Conservation (phyloP, 129 eudicot genomes). For the Erigeron canadensis region DNA sequence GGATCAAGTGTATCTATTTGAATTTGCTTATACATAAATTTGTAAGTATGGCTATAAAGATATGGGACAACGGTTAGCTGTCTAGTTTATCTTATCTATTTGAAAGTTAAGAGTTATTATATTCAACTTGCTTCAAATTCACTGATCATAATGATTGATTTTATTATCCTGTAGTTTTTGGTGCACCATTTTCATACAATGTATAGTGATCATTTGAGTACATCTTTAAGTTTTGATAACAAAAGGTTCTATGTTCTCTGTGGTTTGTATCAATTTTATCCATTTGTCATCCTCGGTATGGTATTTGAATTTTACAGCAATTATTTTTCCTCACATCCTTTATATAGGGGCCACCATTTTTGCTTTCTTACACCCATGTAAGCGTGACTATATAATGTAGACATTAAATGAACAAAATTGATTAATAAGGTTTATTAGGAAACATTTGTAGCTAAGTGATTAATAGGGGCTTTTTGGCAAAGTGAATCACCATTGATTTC, state of each 20-base stretch:
- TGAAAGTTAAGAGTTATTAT: background rate
- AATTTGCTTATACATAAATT: background rate
- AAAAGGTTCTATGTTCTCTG: background rate
- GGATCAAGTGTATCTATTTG: background rate
- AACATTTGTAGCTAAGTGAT: constrained; percentile 5
- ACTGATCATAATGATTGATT: background rate
- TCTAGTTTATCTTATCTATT: background rate
- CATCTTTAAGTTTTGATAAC: background rate
- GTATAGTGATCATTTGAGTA: constrained; percentile 9
- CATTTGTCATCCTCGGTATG: background rate
- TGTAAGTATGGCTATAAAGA: constrained; percentile 13
- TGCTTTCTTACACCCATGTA: background rate
- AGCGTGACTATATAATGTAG: constrained; percentile 3
- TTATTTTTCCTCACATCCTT: background rate
- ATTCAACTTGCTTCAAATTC: background rate
- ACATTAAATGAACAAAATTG: constrained; percentile 8
- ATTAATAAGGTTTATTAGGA: background rate
- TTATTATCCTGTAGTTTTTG: constrained; percentile 11
- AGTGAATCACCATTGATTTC: background rate
- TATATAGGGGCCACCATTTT: background rate
- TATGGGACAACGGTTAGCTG: constrained; percentile 10
- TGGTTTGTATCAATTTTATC: background rate
- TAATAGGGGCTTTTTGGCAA: background rate
- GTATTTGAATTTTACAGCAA: constrained; percentile 3
- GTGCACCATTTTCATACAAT: background rate